Evolutionary conservation across 345 rosid species (phyloP).

Genomic region (Pseudoturritis turrita): DNA sequence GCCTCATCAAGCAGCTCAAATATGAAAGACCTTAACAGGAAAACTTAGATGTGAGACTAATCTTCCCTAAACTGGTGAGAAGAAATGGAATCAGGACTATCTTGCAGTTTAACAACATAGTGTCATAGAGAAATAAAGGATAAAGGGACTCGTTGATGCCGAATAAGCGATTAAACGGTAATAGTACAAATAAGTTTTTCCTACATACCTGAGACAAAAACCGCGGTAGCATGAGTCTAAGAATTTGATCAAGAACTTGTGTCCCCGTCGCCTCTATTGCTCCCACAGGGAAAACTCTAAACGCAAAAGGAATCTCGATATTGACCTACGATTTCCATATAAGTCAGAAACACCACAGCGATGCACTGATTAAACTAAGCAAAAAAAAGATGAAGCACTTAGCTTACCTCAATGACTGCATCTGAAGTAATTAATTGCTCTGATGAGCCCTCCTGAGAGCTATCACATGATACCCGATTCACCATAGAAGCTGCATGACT

Average conservation of each 20-base stretch:
- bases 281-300: constrained; percentile 62
- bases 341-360: neutral
- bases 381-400: neutral
- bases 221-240: constrained; percentile 83
- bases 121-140: neutral
- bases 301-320: constrained; percentile 80
- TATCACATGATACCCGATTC: constrained; percentile 67
- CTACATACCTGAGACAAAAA: constrained; percentile 81
- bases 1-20: neutral
- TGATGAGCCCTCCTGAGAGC: constrained; percentile 34
- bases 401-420: constrained; percentile 74
- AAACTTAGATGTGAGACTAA: neutral
- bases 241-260: constrained; percentile 75
- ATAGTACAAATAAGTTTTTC: neutral
- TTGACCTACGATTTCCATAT: constrained; percentile 41
- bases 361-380: neutral
- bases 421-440: constrained; percentile 73
- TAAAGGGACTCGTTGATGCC: neutral
- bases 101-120: neutral
- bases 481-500: constrained; percentile 87
- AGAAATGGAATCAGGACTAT: neutral
- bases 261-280: constrained; percentile 79
- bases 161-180: neutral
- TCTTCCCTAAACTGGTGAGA: neutral
- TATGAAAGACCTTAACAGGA: neutral